A percentile compares a stretch with the other conserved stretches of the same genome.
These are phyloP conservation scores for Plasmodium chabaudi DNA, from an alignment of 169 alveolate genomes.

Conservation along the genomic window DNA sequence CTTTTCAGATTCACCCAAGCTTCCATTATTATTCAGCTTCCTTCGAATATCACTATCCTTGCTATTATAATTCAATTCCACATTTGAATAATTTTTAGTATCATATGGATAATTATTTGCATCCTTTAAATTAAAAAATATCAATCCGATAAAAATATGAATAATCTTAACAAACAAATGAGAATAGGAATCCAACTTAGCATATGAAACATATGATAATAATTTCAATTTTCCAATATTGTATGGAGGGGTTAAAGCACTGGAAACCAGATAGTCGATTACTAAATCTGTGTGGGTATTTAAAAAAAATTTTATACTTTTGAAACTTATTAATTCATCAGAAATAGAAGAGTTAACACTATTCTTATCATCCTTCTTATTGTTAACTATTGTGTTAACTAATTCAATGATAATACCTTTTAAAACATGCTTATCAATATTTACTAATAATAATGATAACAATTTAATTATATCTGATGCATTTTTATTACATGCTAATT, in stretches of 20 bases:
- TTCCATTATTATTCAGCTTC: background rate
- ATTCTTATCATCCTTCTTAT: background rate
- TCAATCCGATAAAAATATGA: constrained; percentile 23
- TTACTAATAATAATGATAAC: constrained; percentile 34
- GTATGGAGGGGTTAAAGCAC: constrained; percentile 54
- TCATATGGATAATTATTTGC: constrained; percentile 5
- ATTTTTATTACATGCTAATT: constrained; percentile 55
- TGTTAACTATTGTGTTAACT: constrained; percentile 8
- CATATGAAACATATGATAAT: constrained; percentile 46
- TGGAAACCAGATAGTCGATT: constrained; percentile 17
- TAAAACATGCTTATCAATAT: constrained; percentile 23
- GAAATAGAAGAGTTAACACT: constrained; percentile 20
- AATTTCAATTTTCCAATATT: constrained; percentile 44
- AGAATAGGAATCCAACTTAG: constrained; percentile 19
- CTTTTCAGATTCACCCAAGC: background rate
- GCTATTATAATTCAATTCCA: constrained; percentile 4
- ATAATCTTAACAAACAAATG: constrained; percentile 22
- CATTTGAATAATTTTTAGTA: constrained; percentile 15
- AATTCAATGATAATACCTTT: constrained; percentile 44
- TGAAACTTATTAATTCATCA: constrained; percentile 40
- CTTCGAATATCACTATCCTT: background rate
- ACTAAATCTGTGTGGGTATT: constrained; percentile 70
- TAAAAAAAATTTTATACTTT: constrained; percentile 61
- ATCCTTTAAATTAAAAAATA: background rate
- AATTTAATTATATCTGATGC: constrained; percentile 46